These are phyloP conservation scores for Pythium utonaiense DNA, from an alignment of 352 stramenopile genomes.

Conservation along the genomic window DNA sequence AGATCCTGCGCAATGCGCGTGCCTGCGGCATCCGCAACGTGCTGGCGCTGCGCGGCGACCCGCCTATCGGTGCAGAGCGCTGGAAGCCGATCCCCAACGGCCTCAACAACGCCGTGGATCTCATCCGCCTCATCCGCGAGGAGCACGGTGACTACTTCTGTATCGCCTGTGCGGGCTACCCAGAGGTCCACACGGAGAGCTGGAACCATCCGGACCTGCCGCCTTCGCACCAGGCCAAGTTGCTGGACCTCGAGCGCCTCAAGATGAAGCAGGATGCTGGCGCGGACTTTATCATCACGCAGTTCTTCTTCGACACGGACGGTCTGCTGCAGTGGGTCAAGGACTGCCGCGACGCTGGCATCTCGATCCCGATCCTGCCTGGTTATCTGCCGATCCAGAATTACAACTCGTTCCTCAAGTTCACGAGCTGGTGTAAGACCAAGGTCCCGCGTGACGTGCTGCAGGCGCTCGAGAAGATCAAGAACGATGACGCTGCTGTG, in stretches of 20 bases:
- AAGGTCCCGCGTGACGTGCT: slow-evolving; percentile 89
- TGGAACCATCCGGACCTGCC: slow-evolving; percentile 84
- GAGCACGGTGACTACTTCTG: slow-evolving; percentile 97
- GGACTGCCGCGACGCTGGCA: slow-evolving; percentile 90
- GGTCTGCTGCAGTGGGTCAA: slow-evolving; percentile 96
- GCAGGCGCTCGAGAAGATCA: slow-evolving; percentile 74
- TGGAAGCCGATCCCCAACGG: slow-evolving; percentile 84
- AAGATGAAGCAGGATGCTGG: slow-evolving; percentile 97
- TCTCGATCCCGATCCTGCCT: slow-evolving; percentile 95
- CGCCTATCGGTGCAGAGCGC: slow-evolving; percentile 89
- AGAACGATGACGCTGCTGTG: slow-evolving; percentile 93
- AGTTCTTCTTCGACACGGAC: slow-evolving; percentile 99
- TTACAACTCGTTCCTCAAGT: slow-evolving; percentile 97
- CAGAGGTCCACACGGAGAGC: slow-evolving; percentile 89
- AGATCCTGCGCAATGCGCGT: slow-evolving; percentile 62
- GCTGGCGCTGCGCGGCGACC: slow-evolving; percentile 95
- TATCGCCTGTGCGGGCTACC: slow-evolving; percentile 96
- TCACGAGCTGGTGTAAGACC: slow-evolving; percentile 98
- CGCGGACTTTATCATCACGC: slow-evolving; percentile 98
- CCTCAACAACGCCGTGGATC: slow-evolving; percentile 93
- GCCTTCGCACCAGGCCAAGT: slow-evolving; percentile 66
- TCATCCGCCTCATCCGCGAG: slow-evolving; percentile 96
- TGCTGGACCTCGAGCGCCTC: slow-evolving; percentile 94
- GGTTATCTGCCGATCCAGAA: slow-evolving; percentile 89
- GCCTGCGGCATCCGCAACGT: slow-evolving; percentile 96